Evolutionary conservation across 352 stramenopile genomes (phyloP).

Genomic region (Elongisporangium undulatum): DNA sequence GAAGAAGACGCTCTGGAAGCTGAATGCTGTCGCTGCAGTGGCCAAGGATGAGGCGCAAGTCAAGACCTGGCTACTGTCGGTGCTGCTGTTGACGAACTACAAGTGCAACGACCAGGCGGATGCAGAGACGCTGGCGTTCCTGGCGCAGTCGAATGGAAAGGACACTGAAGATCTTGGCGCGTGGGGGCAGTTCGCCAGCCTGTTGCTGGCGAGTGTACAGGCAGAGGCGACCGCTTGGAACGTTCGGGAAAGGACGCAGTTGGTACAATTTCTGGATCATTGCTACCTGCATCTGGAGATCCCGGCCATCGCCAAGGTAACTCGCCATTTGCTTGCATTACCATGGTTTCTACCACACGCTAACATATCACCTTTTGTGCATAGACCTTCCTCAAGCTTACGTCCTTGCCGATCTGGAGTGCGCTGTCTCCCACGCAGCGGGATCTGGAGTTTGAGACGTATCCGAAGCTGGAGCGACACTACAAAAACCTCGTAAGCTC

Average conservation of each 20-base stretch:
- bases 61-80: slow-evolving; percentile 34
- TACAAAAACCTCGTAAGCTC: slow-evolving; percentile 39
- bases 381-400: slow-evolving; percentile 48
- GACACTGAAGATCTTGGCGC: slow-evolving; percentile 10
- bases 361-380: neutral
- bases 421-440: slow-evolving; percentile 55
- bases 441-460: slow-evolving; percentile 51
- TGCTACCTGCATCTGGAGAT: slow-evolving; percentile 62
- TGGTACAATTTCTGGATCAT: slow-evolving; percentile 58
- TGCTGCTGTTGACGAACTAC: slow-evolving; percentile 39
- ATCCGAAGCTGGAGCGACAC: slow-evolving; percentile 63
- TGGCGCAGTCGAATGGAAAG: neutral
- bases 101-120: slow-evolving; percentile 9
- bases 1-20: slow-evolving; percentile 49
- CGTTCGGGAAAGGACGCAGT: slow-evolving; percentile 39
- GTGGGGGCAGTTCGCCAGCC: slow-evolving; percentile 34
- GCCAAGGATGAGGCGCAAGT: slow-evolving; percentile 19
- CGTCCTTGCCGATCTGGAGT: slow-evolving; percentile 60
- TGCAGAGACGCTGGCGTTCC: neutral
- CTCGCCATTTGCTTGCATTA: neutral
- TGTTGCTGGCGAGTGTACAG: slow-evolving; percentile 22
- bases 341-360: no score
- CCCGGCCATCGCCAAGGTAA: slow-evolving; percentile 31
- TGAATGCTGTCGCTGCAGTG: slow-evolving; percentile 12
- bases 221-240: slow-evolving; percentile 14